Base-by-base conservation (phyloP, 192 early-diverging fungal species). In the Dissophora globulifera region DNA sequence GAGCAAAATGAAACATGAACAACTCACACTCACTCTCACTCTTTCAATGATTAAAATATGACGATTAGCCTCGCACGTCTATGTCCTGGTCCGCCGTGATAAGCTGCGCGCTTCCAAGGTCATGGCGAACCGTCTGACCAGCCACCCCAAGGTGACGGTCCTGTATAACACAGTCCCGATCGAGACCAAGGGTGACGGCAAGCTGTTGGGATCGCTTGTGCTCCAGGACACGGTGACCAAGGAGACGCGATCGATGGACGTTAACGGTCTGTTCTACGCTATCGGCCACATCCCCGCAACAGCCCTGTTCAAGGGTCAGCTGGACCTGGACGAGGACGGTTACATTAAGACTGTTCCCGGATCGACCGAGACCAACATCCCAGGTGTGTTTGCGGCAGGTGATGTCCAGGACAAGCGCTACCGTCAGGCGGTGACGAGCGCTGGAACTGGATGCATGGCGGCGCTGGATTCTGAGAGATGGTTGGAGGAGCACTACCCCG, bases 341-440 rank as follows among this genome's bases (percentile, higher is more conserved):
- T 99, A 99, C 80, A 92, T 99, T 71, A 81, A 88, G 41, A 91
- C 89, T 38, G 83, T 85, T 47, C 92, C 93, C 32, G 93, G 91
- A 30, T 86, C 90, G 38, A 87, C 95, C 30, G 81, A 86, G 51
- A 99, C 97, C 59, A 96, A 86, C 70, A 69, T 99, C 42, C 83
- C 86, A 61, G 97, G 97, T 64, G 92, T 99, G 41, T 99, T 97
- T 88, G 97, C 97, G 50, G 93, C 92, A 29, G 97, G 98, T 69
- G 98, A 99, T 87, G 96, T 99, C 55, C 93, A 97, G 75, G 98
- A 99, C 80, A 92, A 91, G 80, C 89, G 78, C 23, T 99, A 99
- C 84, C 93, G 96, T 69, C 96, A 99, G 81, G 98, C 98, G 17
- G 88, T 99, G 60, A 99, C 97, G 29, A 94, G 93, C 53, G 97